Evolutionary conservation across 805 yeast genomes (phyloP), one percentile per base, ranked within the genome.

Genomic region (Metschnikowia rubicola): DNA sequence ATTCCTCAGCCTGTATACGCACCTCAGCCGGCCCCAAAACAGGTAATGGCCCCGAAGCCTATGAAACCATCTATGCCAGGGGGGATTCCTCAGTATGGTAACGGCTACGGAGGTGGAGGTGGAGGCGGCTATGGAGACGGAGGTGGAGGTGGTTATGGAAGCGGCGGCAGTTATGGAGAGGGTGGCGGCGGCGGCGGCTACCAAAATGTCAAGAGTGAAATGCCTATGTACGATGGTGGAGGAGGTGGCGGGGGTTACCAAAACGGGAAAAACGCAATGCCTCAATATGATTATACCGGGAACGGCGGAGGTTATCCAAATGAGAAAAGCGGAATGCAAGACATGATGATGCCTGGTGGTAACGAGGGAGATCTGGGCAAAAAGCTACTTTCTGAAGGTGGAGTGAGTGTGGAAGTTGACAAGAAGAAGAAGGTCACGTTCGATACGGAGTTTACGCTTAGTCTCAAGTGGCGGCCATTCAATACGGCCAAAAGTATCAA

Each of bases 401-500:
- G 48, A 2, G 37, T 45, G 21, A 45, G 36, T 17, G 34, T 45
- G 11, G 48, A 45, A 8, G 41, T 45, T 34, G 31, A 32, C 40
- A 45, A 40, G n/a, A 34, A 41, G 15, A 40, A 37, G 34, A 34
- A 35, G 8, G 26, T 40, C 33, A 21, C 44, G 9, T 39, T 37
- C 29, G 45, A 46, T 10, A 49, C 50, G 10, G 53, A 47, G 30
- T 49, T 49, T 43, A 49, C 41, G n/a, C 41, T 49, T 29, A 47
- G 53, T 35, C 53, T 49, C 36, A 41, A 43, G 26, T 49, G 53
- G 53, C 34, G 53, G 26, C 53, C 53, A 3, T 35, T 42, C 8
- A 32, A 41, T 4, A 49, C 53, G 8, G 48, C 34, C 10, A 47
- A 43, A 15, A 46, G 46, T 36, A 49, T 49, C 42, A 49, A 46